Conservation (phyloP, 2,329 filamentous ascomycete genomes). For the Septoria linicola region DNA sequence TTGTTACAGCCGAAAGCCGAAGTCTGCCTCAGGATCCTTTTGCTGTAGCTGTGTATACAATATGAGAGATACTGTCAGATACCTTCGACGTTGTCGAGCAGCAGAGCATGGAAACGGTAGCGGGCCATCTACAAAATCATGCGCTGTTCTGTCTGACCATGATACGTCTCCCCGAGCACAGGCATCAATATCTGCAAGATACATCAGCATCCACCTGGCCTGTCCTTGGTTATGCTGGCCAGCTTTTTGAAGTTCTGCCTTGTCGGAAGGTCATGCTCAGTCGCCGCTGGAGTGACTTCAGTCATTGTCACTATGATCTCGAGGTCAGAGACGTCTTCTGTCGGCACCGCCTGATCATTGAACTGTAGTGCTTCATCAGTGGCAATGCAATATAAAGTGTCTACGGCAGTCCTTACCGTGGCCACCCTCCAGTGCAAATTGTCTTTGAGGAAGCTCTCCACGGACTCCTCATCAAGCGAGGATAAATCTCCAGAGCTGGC, state of each 20-base stretch:
- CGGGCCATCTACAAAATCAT: neutral
- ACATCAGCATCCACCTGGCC: slow-evolving; percentile 25
- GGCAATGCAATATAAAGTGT: neutral
- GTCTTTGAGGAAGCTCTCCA: slow-evolving; percentile 1
- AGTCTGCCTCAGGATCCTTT: no score
- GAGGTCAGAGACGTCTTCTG: slow-evolving; percentile 39
- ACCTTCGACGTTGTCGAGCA: no score
- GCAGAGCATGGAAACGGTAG: neutral
- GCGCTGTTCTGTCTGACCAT: no score
- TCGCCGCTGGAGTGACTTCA: slow-evolving; percentile 40
- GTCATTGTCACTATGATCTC: slow-evolving; percentile 43
- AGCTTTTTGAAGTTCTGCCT: slow-evolving; percentile 37
- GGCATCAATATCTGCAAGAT: neutral
- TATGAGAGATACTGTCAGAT: no score
- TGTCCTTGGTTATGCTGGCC: slow-evolving; percentile 25
- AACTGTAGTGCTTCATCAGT: slow-evolving; percentile 32
- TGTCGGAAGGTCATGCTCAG: slow-evolving; percentile 39
- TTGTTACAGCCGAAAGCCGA: no score
- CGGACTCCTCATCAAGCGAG: slow-evolving; percentile 14
- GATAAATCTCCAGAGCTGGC: slow-evolving; percentile 9
- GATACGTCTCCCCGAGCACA: no score
- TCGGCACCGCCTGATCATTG: slow-evolving; percentile 39
- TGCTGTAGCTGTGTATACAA: no score
- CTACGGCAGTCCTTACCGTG: neutral
- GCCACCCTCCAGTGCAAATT: slow-evolving; percentile 14